Conservation (phyloP, 1,284 basidiomycete genomes). For the Xerocomus nothofagi region DNA sequence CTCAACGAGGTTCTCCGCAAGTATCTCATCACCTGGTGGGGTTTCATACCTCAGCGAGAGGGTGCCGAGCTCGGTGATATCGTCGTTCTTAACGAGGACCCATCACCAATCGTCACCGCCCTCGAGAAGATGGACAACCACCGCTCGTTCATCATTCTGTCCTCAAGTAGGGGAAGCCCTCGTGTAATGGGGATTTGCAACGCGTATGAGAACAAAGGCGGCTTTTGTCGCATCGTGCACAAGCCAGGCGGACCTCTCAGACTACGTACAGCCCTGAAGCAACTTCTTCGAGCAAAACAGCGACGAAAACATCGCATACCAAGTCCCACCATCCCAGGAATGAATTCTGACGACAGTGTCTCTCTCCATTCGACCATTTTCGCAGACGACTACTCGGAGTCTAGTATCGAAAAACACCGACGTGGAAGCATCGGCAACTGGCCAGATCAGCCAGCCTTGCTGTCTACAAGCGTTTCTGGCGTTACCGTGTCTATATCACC, state of each 20-base stretch:
- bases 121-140: slow-evolving; percentile 56
- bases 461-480: slow-evolving; percentile 12
- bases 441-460: slow-evolving; percentile 21
- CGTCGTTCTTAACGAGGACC: slow-evolving; percentile 82
- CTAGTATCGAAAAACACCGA: slow-evolving; percentile 17
- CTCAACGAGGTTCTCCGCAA: slow-evolving; percentile 61
- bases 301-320: slow-evolving; percentile 30
- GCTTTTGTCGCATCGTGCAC: slow-evolving; percentile 83
- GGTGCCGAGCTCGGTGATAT: slow-evolving; percentile 65
- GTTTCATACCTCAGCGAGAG: slow-evolving; percentile 56
- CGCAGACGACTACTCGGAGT: slow-evolving; percentile 24
- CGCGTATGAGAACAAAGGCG: slow-evolving; percentile 79
- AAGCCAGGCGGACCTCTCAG: slow-evolving; percentile 88
- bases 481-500: slow-evolving; percentile 22
- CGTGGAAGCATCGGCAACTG: slow-evolving; percentile 29
- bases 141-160: slow-evolving; percentile 74
- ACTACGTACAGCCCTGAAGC: slow-evolving; percentile 66
- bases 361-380: slow-evolving; percentile 35
- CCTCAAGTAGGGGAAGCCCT: slow-evolving; percentile 67
- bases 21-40: slow-evolving; percentile 80
- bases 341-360: slow-evolving; percentile 28
- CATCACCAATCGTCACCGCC: slow-evolving; percentile 56
- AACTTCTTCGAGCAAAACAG: slow-evolving; percentile 61
- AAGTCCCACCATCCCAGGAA: slow-evolving; percentile 14
- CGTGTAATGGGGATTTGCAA: slow-evolving; percentile 61